Evolutionary conservation across 495 filamentous ascomycete genomes (phyloP).

Genomic region (Sordaria brevicollis): DNA sequence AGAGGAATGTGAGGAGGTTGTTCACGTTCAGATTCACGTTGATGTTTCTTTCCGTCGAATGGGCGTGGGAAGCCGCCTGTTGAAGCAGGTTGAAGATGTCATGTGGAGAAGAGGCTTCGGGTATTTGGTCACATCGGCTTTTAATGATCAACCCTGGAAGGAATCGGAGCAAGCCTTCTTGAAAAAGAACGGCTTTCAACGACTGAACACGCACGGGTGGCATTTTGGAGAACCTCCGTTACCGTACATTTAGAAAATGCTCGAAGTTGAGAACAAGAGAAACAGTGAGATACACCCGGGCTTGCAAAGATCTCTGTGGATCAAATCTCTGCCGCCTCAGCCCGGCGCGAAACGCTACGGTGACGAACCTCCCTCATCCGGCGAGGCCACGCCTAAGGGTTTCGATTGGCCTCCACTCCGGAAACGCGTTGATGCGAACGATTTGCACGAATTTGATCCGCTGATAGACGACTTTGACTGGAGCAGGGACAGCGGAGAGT

Average conservation of each 20-base stretch:
- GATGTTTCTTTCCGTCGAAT: neutral
- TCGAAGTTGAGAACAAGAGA: neutral
- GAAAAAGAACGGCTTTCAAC: neutral
- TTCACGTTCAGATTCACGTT: neutral
- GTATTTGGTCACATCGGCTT: neutral
- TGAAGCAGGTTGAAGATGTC: neutral
- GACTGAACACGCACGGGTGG: neutral
- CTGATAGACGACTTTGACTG: no score
- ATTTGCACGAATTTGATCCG: no score
- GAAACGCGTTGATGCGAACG: neutral
- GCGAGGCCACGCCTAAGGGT: neutral
- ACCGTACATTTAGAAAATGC: neutral
- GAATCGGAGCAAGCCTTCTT: neutral
- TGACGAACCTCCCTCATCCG: neutral
- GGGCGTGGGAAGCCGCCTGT: neutral
- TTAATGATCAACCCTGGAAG: neutral
- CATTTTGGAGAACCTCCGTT: neutral
- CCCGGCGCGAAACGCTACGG: neutral
- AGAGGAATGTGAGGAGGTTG: neutral
- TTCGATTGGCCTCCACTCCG: neutral
- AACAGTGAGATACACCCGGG: neutral
- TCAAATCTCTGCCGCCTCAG: neutral
- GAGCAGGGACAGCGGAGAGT: neutral
- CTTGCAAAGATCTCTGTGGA: neutral
- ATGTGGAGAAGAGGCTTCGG: neutral